Base-by-base conservation (phyloP, 208 protist genomes). In the Trypanosomatidae sp. region DNA sequence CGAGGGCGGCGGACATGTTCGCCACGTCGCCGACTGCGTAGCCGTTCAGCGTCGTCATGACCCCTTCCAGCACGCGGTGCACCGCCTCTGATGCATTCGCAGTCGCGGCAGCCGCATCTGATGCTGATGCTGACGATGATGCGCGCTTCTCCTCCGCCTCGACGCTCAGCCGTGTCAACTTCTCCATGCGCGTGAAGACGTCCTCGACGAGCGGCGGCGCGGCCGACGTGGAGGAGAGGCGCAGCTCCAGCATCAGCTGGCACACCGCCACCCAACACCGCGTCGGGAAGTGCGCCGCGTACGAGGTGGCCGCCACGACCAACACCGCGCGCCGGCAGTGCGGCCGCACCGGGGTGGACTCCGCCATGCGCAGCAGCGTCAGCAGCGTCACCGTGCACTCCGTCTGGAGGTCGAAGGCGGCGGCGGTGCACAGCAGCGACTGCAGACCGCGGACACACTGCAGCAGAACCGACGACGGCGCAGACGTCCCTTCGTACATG, bases 331-430 rank as follows among this genome's bases (percentile, higher is more conserved):
- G 70, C 13, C 76, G 78, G 73, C 91, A 94, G 41, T 72, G 64
- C 59, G 64, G 77, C n/a, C 84, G 80, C 67, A 92, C 78, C 13
- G 79, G 64, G 12, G 80, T 84, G 62, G 76, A 82, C 36, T 85
- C 79, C 25, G 83, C 75, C 80, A 94, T 89, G 62, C 82, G 82
- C 66, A 97, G 72, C 46, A 95, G 72, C 19, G 87, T 82, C 17
- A 89, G 59, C 70, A 95, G 76, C 41, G 89, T 88, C 10, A 87
- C 89, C 28, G 90, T 89, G 69, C 87, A 91, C 80, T 97, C 92
- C 8, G 88, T 95, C 28, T 80, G 77, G 17, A 95, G 80, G 28
- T 84, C 82, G 76, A 95, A 97, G 44, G 86, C 77, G n/a, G 92
- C 83, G 15, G 88, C 87, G 60, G 85, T 81, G 62, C 83, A 82